These are phyloP conservation scores for Neopestalotiopsis sp. DNA, from an alignment of 2,329 filamentous ascomycete species.

Conservation along the genomic window DNA sequence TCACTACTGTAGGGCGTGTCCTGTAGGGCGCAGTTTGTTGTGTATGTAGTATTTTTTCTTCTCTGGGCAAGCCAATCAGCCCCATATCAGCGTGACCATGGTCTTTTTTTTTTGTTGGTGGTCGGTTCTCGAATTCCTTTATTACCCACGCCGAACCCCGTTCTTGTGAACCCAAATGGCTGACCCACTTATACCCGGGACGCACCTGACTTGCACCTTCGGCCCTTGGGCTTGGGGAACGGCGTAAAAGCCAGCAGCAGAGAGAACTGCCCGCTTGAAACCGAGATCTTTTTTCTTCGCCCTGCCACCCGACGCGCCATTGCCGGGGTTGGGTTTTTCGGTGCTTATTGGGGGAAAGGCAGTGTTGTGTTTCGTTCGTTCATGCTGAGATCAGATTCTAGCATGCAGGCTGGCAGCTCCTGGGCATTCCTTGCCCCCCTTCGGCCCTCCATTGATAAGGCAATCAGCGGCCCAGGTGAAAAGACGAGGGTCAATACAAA, in stretches of 20 bases:
- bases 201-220: slow-evolving; percentile 10
- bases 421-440: too few species aligned
- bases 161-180: slow-evolving; percentile 1
- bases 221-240: neutral
- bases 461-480: neutral
- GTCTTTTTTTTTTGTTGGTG: neutral
- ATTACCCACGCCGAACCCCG: neutral
- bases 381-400: slow-evolving; percentile 3
- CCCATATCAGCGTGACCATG: neutral
- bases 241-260: too few species aligned
- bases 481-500: neutral
- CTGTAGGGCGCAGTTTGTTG: neutral
- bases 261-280: slow-evolving; percentile 8
- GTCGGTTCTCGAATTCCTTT: too few species aligned
- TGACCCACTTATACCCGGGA: slow-evolving; percentile 15
- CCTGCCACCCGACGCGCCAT: neutral
- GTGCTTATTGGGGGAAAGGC: neutral
- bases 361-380: neutral
- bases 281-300: neutral
- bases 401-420: neutral
- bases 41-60: too few species aligned
- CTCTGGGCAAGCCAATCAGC: neutral
- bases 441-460: neutral
- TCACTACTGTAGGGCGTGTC: neutral
- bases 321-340: neutral